Evolutionary conservation across 2,329 filamentous ascomycete genomes (phyloP).

Genomic region (Fusarium sp.): DNA sequence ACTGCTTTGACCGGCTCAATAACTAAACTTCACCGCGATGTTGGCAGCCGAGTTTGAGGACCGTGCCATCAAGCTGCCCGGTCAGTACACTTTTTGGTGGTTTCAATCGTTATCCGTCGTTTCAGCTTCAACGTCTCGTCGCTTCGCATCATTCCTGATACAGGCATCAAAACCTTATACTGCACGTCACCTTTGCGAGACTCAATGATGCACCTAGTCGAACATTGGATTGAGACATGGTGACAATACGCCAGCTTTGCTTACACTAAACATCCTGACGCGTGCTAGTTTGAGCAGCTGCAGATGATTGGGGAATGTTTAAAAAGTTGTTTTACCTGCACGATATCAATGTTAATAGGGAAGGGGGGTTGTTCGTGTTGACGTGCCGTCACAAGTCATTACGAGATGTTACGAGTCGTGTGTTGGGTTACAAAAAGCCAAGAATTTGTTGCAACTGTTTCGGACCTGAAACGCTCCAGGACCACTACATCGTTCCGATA

Average conservation of each 20-base stretch:
- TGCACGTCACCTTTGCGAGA: not conserved
- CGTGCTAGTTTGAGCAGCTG: conserved; percentile 1
- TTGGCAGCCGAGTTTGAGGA: conserved; percentile 7
- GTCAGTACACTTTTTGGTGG: not conserved
- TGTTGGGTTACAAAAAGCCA: not conserved
- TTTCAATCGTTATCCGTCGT: conserved; percentile 15
- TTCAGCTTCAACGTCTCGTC: conserved; percentile 17
- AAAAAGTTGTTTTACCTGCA: too few species aligned
- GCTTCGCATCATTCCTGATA: not conserved
- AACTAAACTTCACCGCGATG: conserved; percentile 9
- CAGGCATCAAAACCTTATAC: conserved; percentile 5
- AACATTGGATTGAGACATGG: conserved; percentile 3
- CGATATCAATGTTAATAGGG: not conserved
- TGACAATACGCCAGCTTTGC: not conserved
- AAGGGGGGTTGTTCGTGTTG: not conserved
- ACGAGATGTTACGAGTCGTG: not conserved
- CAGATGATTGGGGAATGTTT: conserved; percentile 1
- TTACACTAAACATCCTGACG: conserved; percentile 4
- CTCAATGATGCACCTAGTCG: not conserved
- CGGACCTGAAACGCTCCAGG: conserved; percentile 5
- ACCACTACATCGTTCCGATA: not conserved
- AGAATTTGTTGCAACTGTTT: conserved; percentile 13
- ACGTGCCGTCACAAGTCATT: not conserved
- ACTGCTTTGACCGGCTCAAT: conserved; percentile 12
- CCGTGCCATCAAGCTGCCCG: conserved; percentile 2